Evolutionary conservation across 768 basidiomycete genomes (phyloP).

Genomic region (Amanita pallidorosea): DNA sequence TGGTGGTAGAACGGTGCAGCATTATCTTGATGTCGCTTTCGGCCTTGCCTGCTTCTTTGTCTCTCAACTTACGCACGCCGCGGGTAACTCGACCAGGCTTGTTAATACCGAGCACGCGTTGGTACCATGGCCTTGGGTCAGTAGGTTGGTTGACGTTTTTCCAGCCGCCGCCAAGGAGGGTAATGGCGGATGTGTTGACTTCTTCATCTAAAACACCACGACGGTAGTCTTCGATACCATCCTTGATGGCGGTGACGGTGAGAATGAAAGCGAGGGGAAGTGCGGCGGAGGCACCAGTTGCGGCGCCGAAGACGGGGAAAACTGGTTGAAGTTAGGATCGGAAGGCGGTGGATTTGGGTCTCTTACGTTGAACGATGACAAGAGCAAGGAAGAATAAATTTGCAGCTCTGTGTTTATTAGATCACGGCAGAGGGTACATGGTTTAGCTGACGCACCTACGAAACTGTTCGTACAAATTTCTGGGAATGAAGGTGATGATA

Average conservation of each 20-base stretch:
- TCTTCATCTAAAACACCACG: slow-evolving; percentile 80
- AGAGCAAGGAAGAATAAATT: slow-evolving; percentile 86
- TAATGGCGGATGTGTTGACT: slow-evolving; percentile 91
- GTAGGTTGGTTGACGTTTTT: slow-evolving; percentile 79
- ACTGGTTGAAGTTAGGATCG: slow-evolving; percentile 28
- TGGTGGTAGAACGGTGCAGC: not conserved
- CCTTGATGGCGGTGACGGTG: slow-evolving; percentile 85
- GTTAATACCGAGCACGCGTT: slow-evolving; percentile 63
- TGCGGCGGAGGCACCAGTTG: slow-evolving; percentile 70
- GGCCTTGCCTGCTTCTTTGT: slow-evolving; percentile 57
- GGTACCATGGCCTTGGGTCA: slow-evolving; percentile 67
- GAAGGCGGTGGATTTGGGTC: not conserved
- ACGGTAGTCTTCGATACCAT: slow-evolving; percentile 94
- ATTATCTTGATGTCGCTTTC: slow-evolving; percentile 54
- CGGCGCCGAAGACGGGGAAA: slow-evolving; percentile 86
- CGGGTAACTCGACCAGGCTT: slow-evolving; percentile 67
- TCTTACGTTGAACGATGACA: slow-evolving; percentile 70
- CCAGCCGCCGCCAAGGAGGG: slow-evolving; percentile 77
- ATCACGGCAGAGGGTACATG: not conserved
- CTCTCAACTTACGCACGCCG: slow-evolving; percentile 78
- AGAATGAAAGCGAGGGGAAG: slow-evolving; percentile 85
- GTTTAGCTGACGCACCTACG: slow-evolving; percentile 44
- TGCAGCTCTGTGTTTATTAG: slow-evolving; percentile 45
- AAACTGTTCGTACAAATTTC: slow-evolving; percentile 94
- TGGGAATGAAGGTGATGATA: slow-evolving; percentile 80